A percentile compares a stretch with the other conserved stretches of the same genome.
Conservation (phyloP, 768 basidiomycete genomes). For the Austroboletus eburneus region DNA sequence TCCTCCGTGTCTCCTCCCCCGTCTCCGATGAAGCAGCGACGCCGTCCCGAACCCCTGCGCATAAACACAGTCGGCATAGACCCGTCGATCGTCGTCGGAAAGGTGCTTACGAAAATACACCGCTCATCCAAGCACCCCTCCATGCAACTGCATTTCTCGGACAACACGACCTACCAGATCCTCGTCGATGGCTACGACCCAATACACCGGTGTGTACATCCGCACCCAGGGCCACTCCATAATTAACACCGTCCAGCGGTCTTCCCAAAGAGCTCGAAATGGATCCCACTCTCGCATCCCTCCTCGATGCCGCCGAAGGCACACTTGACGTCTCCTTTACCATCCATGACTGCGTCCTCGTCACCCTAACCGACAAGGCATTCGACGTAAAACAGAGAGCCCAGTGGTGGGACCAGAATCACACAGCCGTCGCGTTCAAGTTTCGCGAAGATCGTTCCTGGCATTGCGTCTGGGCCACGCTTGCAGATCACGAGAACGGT, state of each 20-base stretch:
- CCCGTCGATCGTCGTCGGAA: constrained; percentile 42
- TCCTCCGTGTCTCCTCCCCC: constrained; percentile 16
- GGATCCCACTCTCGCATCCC: constrained; percentile 37
- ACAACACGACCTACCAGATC: constrained; percentile 43
- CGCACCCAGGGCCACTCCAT: neutral
- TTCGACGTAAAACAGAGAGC: constrained; percentile 38
- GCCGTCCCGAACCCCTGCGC: constrained; percentile 35
- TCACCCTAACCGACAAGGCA: constrained; percentile 56
- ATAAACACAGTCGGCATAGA: constrained; percentile 33
- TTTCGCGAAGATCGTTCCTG: constrained; percentile 46
- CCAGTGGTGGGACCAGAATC: constrained; percentile 35
- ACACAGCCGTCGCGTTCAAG: constrained; percentile 48
- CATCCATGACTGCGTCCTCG: constrained; percentile 49
- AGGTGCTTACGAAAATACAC: constrained; percentile 36
- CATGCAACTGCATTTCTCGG: constrained; percentile 45
- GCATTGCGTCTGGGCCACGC: constrained; percentile 65
- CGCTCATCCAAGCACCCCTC: constrained; percentile 43
- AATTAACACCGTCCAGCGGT: constrained; percentile 29
- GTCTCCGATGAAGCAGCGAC: constrained; percentile 25
- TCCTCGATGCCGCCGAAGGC: constrained; percentile 39
- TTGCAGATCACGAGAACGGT: constrained; percentile 48
- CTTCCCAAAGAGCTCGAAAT: constrained; percentile 59
- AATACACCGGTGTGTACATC: constrained; percentile 32
- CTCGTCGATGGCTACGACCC: constrained; percentile 66
- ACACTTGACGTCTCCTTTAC: constrained; percentile 35